A percentile compares a stretch with the other conserved stretches of the same genome.
phyloP scores from a whole-genome alignment of 78 protist species.

The Fonticula alba region DNA sequence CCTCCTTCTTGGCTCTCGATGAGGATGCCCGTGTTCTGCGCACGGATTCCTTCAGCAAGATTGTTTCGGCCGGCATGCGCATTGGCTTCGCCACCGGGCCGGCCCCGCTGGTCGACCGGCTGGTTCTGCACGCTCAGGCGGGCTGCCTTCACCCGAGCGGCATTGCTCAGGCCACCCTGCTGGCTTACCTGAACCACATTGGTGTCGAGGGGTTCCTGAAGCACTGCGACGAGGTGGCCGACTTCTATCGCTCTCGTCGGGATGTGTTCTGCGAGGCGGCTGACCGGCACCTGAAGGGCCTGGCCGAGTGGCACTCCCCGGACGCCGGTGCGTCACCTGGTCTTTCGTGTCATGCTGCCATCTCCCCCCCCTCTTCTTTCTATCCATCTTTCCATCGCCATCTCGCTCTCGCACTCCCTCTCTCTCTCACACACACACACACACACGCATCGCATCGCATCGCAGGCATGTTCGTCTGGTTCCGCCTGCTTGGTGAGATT shows the following conservation, averaged over 20 bases:
- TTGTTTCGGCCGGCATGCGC: conserved; percentile 60
- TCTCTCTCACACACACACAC: no score
- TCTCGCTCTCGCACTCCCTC: no score
- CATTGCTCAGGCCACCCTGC: not conserved
- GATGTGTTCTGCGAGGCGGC: not conserved
- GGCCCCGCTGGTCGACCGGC: conserved; percentile 20
- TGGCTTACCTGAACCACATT: conserved; percentile 7
- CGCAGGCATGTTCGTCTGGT: conserved; percentile 66
- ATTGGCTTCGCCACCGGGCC: conserved; percentile 54
- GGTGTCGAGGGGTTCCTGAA: conserved; percentile 25
- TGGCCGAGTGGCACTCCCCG: conserved; percentile 34
- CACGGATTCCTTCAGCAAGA: conserved; percentile 59
- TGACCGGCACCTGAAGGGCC: conserved; percentile 26
- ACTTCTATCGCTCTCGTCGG: conserved; percentile 11
- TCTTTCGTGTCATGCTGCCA: not conserved
- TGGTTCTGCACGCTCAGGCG: conserved; percentile 33
- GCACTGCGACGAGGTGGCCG: conserved; percentile 13
- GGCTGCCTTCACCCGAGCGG: conserved; percentile 24
- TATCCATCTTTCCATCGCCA: not conserved
- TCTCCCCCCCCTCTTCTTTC: not conserved
- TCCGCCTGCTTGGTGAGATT: conserved; percentile 12
- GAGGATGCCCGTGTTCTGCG: conserved; percentile 63
- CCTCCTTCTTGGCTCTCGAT: conserved; percentile 40
- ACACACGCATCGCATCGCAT: not conserved
- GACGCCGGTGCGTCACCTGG: conserved; percentile 8